Percentiles rank a stretch among this genome's conserved stretches.
Evolutionary conservation across 768 basidiomycete genomes (phyloP).

Genomic region (Agaricus blazei): DNA sequence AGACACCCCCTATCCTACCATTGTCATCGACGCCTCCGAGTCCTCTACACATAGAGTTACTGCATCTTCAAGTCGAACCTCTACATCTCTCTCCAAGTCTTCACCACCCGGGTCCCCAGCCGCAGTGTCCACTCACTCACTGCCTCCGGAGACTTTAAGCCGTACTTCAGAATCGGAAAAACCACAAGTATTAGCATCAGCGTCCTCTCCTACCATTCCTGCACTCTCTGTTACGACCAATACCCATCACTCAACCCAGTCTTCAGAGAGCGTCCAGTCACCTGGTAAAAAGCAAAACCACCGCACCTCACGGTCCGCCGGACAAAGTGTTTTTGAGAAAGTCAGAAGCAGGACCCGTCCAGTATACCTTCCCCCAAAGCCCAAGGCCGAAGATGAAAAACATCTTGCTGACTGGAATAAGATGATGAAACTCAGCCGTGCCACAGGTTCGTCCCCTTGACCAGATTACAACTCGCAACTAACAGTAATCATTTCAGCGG

Average conservation of each 20-base stretch:
- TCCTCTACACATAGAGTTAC: conserved; percentile 24
- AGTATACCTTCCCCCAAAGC: conserved; percentile 79
- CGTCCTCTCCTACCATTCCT: conserved; percentile 9
- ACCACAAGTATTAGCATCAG: conserved; percentile 1
- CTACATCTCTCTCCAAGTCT: neutral
- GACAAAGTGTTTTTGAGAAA: conserved; percentile 72
- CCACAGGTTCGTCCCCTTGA: conserved; percentile 50
- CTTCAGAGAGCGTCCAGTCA: conserved; percentile 12
- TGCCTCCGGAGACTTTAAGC: conserved; percentile 5
- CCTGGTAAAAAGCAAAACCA: conserved; percentile 27
- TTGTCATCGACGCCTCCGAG: conserved; percentile 41
- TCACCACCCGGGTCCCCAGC: conserved; percentile 9
- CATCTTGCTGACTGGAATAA: conserved; percentile 82
- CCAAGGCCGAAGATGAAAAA: conserved; percentile 68
- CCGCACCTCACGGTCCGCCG: conserved; percentile 46
- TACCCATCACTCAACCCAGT: conserved; percentile 12
- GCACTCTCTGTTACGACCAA: conserved; percentile 10
- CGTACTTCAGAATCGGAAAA: neutral
- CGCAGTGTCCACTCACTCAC: conserved; percentile 6
- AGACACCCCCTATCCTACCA: conserved; percentile 29
- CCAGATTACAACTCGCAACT: neutral
- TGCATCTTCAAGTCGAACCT: conserved; percentile 7
- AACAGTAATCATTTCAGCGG: conserved; percentile 39
- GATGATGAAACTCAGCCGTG: conserved; percentile 83
- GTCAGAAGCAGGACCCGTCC: conserved; percentile 85